A percentile compares a stretch with the other conserved stretches of the same genome.
Evolutionary conservation across 768 basidiomycete species (phyloP).

Genomic region (Pisolithus sp.): DNA sequence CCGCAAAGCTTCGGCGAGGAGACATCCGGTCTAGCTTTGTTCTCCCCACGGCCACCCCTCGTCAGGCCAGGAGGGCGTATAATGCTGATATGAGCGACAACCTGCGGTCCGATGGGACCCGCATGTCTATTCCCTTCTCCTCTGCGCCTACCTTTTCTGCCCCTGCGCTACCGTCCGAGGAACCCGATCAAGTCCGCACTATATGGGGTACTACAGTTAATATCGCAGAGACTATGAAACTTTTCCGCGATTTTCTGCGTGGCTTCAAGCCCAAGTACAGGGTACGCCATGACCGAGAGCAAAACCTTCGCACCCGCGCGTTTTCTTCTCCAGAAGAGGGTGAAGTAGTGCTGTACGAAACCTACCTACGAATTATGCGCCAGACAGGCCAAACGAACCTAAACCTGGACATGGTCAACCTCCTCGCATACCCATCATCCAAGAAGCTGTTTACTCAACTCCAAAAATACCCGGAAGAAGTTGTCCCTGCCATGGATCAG

Average conservation of each 20-base stretch:
- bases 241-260: constrained; percentile 82
- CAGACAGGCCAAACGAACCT: constrained; percentile 89
- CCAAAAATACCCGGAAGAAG: constrained; percentile 92
- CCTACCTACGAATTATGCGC: constrained; percentile 78
- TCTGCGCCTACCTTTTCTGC: constrained; percentile 54
- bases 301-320: constrained; percentile 43
- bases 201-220: constrained; percentile 99
- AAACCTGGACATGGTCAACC: constrained; percentile 83
- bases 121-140: constrained; percentile 52
- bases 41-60: constrained; percentile 43
- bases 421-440: constrained; percentile 78
- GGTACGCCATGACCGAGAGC: constrained; percentile 59
- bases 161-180: constrained; percentile 55
- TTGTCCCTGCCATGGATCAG: constrained; percentile 96
- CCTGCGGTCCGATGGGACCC: constrained; percentile 53
- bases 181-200: constrained; percentile 80
- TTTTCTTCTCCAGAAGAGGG: constrained; percentile 59
- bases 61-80: constrained; percentile 32
- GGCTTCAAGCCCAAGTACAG: constrained; percentile 95
- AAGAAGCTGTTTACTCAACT: constrained; percentile 82
- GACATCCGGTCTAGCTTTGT: constrained; percentile 84
- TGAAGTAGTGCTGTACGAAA: constrained; percentile 69
- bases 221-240: constrained; percentile 82
- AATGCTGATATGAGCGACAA: constrained; percentile 34
- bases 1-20: constrained; percentile 68